Evolutionary conservation across 2,329 filamentous ascomycete genomes (phyloP).

Genomic region (Aspergillus fischeri): DNA sequence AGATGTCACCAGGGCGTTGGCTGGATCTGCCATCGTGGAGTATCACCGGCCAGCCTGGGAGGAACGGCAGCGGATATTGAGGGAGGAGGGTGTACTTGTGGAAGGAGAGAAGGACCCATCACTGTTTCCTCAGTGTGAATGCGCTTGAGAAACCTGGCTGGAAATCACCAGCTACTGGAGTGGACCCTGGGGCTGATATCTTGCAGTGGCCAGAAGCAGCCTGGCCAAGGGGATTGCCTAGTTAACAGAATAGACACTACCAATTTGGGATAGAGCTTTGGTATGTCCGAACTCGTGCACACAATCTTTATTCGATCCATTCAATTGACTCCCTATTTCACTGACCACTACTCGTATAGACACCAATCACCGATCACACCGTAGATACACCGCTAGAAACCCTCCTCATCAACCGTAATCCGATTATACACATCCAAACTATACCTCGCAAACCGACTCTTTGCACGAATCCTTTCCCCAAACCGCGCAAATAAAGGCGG

Average conservation of each 20-base stretch:
- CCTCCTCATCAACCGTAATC: constrained; percentile 7
- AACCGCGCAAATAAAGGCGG: constrained; percentile 37
- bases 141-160: neutral
- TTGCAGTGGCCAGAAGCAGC: too few species aligned
- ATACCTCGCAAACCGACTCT: constrained; percentile 37
- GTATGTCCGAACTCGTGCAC: too few species aligned
- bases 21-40: too few species aligned
- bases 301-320: too few species aligned
- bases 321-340: too few species aligned
- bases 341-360: too few species aligned
- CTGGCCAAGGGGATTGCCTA: neutral
- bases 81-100: neutral
- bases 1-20: too few species aligned
- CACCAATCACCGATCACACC: too few species aligned
- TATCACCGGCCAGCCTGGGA: neutral
- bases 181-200: too few species aligned
- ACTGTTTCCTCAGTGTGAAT: neutral
- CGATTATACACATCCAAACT: constrained; percentile 18
- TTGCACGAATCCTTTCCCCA: constrained; percentile 32
- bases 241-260: neutral
- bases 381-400: neutral
- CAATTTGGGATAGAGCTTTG: neutral
- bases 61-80: neutral
- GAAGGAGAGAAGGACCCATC: too few species aligned
- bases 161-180: too few species aligned